phyloP scores from a whole-genome alignment of 108 stramenopile genomes.

The Skeletonema potamos region DNA sequence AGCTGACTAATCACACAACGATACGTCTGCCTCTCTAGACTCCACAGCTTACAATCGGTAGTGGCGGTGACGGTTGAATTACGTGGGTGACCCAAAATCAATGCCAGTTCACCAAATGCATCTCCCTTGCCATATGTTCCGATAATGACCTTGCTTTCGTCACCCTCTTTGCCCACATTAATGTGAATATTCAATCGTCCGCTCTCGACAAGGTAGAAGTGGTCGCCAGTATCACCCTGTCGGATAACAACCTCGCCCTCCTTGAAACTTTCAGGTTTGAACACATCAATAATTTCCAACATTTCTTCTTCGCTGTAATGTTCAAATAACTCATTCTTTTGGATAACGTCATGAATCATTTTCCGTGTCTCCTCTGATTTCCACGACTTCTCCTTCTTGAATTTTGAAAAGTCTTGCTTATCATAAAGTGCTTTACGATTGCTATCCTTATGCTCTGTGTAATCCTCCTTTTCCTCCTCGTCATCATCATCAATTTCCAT shows the following conservation, averaged over 20 bases:
- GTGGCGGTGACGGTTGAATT: conserved; percentile 56
- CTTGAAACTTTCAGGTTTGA: conserved; percentile 43
- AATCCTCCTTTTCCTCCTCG: neutral
- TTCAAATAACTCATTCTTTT: conserved; percentile 66
- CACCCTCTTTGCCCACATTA: conserved; percentile 32
- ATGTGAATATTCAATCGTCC: conserved; percentile 51
- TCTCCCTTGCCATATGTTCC: conserved; percentile 36
- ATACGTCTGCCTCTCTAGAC: conserved; percentile 29
- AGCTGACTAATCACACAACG: conserved; percentile 39
- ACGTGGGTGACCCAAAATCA: conserved; percentile 72
- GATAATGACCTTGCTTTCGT: conserved; percentile 13
- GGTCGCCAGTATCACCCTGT: conserved; percentile 78
- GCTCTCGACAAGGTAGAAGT: conserved; percentile 71
- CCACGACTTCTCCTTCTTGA: conserved; percentile 12
- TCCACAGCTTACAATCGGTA: conserved; percentile 35
- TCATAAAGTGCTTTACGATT: conserved; percentile 36
- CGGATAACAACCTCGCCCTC: conserved; percentile 54
- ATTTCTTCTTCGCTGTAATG: conserved; percentile 59
- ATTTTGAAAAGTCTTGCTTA: conserved; percentile 31
- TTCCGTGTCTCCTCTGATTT: conserved; percentile 33
- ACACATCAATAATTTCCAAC: conserved; percentile 68
- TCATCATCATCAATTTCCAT: conserved; percentile 14
- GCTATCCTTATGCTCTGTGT: too few species aligned
- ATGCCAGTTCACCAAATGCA: conserved; percentile 76
- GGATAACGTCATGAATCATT: conserved; percentile 62